Percentiles rank a stretch among this genome's conserved stretches.
These are phyloP conservation scores for Sphagnum magellanicum DNA, from an alignment of 228 moss, liverwort and hornwort species.

Conservation along the genomic window DNA sequence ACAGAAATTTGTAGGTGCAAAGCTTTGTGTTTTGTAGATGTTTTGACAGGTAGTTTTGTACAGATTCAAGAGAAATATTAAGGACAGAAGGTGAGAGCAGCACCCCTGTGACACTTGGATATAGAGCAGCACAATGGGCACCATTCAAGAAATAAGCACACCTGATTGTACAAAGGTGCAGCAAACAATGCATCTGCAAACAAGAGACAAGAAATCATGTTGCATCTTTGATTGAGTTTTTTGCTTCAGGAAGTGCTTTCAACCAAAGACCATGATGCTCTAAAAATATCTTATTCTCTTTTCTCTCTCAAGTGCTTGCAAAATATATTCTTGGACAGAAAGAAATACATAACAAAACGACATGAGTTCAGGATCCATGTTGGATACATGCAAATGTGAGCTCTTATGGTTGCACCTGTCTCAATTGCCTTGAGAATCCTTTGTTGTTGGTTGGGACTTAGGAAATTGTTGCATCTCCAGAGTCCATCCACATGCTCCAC, in stretches of 20 bases:
- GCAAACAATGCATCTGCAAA: slow-evolving; percentile 66
- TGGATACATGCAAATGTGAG: neutral
- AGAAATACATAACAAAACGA: neutral
- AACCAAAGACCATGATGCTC: neutral
- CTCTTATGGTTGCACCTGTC: slow-evolving; percentile 15
- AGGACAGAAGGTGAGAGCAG: neutral
- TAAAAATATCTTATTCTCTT: neutral
- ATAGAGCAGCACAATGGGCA: neutral
- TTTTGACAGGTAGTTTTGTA: neutral
- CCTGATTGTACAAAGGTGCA: slow-evolving; percentile 60
- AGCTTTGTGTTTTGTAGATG: neutral
- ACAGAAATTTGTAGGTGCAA: neutral
- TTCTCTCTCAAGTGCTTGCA: neutral
- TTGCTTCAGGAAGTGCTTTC: neutral
- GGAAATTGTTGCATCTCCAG: slow-evolving; percentile 51
- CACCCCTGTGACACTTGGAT: neutral
- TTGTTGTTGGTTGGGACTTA: slow-evolving; percentile 35
- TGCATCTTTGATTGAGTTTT: neutral
- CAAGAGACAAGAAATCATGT: neutral
- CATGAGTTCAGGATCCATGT: neutral
- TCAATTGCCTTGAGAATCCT: slow-evolving; percentile 39
- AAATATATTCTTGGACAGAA: neutral
- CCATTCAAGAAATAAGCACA: slow-evolving; percentile 10
- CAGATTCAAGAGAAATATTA: neutral
- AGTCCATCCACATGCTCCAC: slow-evolving; percentile 53